These are phyloP conservation scores for Aspergillus indologenus DNA, from an alignment of 495 filamentous ascomycete genomes.

Conservation along the genomic window DNA sequence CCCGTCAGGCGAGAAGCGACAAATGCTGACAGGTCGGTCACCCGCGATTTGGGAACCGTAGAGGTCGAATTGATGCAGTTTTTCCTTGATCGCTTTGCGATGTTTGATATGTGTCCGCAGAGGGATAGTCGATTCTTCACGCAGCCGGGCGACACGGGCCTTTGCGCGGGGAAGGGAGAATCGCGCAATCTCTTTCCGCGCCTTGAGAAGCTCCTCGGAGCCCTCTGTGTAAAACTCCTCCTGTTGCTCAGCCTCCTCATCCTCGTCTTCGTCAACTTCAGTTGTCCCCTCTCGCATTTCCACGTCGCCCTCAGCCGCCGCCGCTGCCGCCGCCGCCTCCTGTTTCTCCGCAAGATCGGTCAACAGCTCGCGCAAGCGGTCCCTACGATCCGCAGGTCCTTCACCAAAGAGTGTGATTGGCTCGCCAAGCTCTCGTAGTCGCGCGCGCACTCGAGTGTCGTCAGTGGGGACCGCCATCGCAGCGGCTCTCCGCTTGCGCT, in stretches of 20 bases:
- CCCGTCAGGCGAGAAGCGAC: conserved; percentile 84
- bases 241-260: conserved; percentile 69
- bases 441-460: conserved; percentile 78
- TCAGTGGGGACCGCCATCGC: conserved; percentile 94
- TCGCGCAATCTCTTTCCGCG: conserved; percentile 75
- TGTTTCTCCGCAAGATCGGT: conserved; percentile 66
- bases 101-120: conserved; percentile 87
- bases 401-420: conserved; percentile 96
- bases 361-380: conserved; percentile 79
- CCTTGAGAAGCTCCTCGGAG: conserved; percentile 66
- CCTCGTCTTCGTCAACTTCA: conserved; percentile 48
- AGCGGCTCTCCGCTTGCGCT: conserved; percentile 81
- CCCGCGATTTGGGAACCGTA: conserved; percentile 90
- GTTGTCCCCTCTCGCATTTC: conserved; percentile 50
- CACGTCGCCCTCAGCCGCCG: conserved; percentile 58
- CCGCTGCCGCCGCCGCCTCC: conserved; percentile 55
- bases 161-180: conserved; percentile 85
- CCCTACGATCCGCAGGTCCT: conserved; percentile 79
- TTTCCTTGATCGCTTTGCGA: conserved; percentile 83
- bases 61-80: conserved; percentile 76
- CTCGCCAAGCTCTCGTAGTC: conserved; percentile 79
- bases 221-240: conserved; percentile 97
- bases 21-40: conserved; percentile 84
- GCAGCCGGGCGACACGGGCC: conserved; percentile 69
- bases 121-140: conserved; percentile 74